Percentiles rank a stretch among this genome's conserved stretches.
Evolutionary conservation across 306 rosid species (phyloP).

Genomic region (barrel medic (Medicago truncatula)): MtrunA17r5.0-ANR NC_053043.1:51113501-51114000

Average conservation of each 20-base stretch:
- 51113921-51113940: slow-evolving; percentile 97
- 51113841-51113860: slow-evolving; percentile 38
- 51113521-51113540: no score
- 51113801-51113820: slow-evolving; percentile 95
- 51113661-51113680: no score
- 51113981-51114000: slow-evolving; percentile 77
- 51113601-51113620: no score
- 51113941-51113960: slow-evolving; percentile 85
- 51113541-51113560: no score
- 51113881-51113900: neutral
- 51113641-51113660: no score
- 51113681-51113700: no score
- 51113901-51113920: slow-evolving; percentile 19
- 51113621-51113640: no score
- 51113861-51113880: slow-evolving; percentile 31
- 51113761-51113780: slow-evolving; percentile 89
- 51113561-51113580: no score
- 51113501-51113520: neutral
- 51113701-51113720: no score
- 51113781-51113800: slow-evolving; percentile 86
- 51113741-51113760: slow-evolving; percentile 33
- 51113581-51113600: no score
- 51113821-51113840: slow-evolving; percentile 38
- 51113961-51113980: slow-evolving; percentile 97
- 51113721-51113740: no score